Conservation (phyloP, 2,329 filamentous ascomycete genomes). For the Neophaeococcomyces mojaviensis region DNA sequence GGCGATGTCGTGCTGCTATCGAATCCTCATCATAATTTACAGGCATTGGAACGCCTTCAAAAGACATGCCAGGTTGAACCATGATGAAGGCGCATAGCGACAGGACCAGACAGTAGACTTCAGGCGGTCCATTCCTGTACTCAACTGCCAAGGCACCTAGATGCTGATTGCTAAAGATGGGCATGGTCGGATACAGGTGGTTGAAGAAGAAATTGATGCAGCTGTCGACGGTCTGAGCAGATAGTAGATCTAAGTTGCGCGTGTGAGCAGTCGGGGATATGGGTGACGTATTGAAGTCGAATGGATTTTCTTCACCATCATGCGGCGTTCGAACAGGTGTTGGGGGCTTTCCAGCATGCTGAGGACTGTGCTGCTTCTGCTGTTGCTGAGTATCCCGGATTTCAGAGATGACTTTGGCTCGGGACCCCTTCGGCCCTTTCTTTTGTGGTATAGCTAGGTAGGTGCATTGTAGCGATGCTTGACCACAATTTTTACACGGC, state of each 20-base stretch:
- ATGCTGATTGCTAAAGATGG: slow-evolving; percentile 31
- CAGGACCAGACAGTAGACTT: slow-evolving; percentile 35
- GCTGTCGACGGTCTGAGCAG: slow-evolving; percentile 57
- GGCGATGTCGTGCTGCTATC: slow-evolving; percentile 53
- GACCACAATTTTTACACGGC: slow-evolving; percentile 63
- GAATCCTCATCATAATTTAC: slow-evolving; percentile 51
- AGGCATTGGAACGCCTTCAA: slow-evolving; percentile 48
- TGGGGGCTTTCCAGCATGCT: not conserved
- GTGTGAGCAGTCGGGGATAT: slow-evolving; percentile 40
- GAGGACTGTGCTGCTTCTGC: slow-evolving; percentile 28
- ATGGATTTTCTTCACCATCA: slow-evolving; percentile 30
- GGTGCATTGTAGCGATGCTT: slow-evolving; percentile 61
- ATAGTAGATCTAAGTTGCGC: slow-evolving; percentile 55
- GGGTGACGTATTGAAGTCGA: slow-evolving; percentile 46
- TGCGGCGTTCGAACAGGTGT: not conserved
- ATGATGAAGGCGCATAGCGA: slow-evolving; percentile 38
- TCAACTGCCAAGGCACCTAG: slow-evolving; percentile 28
- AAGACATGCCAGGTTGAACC: slow-evolving; percentile 38
- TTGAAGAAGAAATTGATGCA: slow-evolving; percentile 63
- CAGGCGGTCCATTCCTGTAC: slow-evolving; percentile 35
- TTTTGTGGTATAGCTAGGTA: slow-evolving; percentile 70
- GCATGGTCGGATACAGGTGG: slow-evolving; percentile 45
- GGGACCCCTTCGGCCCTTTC: slow-evolving; percentile 66
- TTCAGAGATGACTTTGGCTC: slow-evolving; percentile 69
- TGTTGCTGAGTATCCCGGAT: slow-evolving; percentile 61